Evolutionary conservation across 106 monocot species (phyloP).

Genomic region (Chionographis japonica): DNA sequence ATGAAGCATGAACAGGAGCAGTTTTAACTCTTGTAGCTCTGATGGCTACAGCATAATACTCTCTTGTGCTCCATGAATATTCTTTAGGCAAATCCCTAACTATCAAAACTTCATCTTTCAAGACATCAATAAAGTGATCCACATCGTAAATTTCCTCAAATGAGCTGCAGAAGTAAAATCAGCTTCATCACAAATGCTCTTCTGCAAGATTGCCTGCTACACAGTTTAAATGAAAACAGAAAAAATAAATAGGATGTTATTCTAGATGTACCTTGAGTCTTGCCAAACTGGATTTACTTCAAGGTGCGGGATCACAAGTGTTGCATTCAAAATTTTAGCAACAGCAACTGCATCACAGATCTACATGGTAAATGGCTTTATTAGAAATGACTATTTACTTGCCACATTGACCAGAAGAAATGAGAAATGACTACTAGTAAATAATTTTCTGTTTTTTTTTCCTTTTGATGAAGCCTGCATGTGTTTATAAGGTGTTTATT

Average conservation of each 20-base stretch:
- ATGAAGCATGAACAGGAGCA: conserved; percentile 85
- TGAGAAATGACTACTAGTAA: too few relatives aligned
- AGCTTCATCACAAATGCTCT: not conserved
- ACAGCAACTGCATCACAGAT: conserved; percentile 97
- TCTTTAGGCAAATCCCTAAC: conserved; percentile 65
- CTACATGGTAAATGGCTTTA: conserved; percentile 27
- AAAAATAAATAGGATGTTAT: not conserved
- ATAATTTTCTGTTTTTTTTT: too few relatives aligned
- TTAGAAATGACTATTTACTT: not conserved
- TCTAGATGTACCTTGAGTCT: conserved; percentile 69
- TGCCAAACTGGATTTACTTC: conserved; percentile 95
- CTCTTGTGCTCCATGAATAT: conserved; percentile 93
- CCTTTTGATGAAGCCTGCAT: not conserved
- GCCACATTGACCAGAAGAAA: too few relatives aligned
- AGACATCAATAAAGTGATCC: conserved; percentile 67
- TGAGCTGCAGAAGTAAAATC: conserved; percentile 44
- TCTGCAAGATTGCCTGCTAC: not conserved
- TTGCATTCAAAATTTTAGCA: conserved; percentile 91
- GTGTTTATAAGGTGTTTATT: not conserved
- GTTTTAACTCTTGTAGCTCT: conserved; percentile 88
- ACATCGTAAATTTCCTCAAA: conserved; percentile 89
- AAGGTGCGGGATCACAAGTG: conserved; percentile 85
- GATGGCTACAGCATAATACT: conserved; percentile 81
- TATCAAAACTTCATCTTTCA: conserved; percentile 74
- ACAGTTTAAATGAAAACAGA: not conserved